These are phyloP conservation scores for Lepidium aucheri DNA, from an alignment of 345 rosid genomes.

Conservation along the genomic window DNA sequence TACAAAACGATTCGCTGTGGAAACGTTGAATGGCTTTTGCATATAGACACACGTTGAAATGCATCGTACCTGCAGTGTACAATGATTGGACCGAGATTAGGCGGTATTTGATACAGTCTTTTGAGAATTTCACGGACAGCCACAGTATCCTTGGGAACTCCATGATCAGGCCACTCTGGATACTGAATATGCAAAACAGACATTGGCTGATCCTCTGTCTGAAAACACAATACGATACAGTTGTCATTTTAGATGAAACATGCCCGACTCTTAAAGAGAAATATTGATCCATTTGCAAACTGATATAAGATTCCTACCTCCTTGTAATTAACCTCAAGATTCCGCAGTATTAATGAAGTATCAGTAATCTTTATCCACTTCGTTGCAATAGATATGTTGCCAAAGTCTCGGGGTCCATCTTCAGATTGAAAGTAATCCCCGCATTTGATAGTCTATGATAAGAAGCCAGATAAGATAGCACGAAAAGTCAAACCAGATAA, in stretches of 20 bases:
- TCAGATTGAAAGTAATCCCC: constrained; percentile 82
- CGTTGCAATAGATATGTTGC: constrained; percentile 45
- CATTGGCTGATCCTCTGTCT: constrained; percentile 58
- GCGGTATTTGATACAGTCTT: constrained; percentile 46
- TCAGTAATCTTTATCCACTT: constrained; percentile 53
- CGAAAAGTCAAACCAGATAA: neutral
- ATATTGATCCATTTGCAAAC: neutral
- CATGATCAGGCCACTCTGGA: constrained; percentile 98
- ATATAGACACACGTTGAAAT: constrained; percentile 1
- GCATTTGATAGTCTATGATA: constrained; percentile 55
- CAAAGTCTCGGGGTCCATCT: constrained; percentile 76
- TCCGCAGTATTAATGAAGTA: constrained; percentile 60
- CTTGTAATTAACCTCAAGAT: constrained; percentile 60
- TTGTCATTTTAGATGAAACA: neutral
- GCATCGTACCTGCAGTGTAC: constrained; percentile 91
- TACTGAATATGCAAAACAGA: constrained; percentile 79
- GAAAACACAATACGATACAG: neutral
- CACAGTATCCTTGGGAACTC: constrained; percentile 69
- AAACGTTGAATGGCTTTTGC: constrained; percentile 6
- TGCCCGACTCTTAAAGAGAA: neutral
- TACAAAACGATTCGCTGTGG: constrained; percentile 18
- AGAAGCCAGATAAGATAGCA: constrained; percentile 3
- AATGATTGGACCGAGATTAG: constrained; percentile 67
- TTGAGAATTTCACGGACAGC: constrained; percentile 78
- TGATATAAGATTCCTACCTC: constrained; percentile 40